Evolutionary conservation across 805 yeast species (phyloP).

Genomic region (Lipomyces oligophaga): DNA sequence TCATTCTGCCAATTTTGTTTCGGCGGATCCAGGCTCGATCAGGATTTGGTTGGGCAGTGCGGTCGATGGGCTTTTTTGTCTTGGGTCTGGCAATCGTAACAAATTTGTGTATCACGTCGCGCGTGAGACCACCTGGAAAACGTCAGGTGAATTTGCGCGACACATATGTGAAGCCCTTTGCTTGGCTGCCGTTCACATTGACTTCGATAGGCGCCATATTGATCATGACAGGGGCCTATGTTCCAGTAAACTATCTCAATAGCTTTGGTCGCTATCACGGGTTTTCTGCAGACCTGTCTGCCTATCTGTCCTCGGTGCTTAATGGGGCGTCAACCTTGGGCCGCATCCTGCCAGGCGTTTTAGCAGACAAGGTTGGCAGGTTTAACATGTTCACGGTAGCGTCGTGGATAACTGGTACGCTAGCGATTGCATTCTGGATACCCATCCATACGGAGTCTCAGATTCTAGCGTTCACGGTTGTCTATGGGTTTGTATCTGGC

Average conservation of each 20-base stretch:
- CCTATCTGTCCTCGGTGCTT: conserved; percentile 32
- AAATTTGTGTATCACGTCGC: conserved; percentile 29
- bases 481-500: conserved; percentile 37
- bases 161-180: conserved; percentile 30
- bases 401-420: conserved; percentile 40
- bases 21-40: conserved; percentile 41
- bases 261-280: conserved; percentile 32
- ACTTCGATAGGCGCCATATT: conserved; percentile 31
- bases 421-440: conserved; percentile 57
- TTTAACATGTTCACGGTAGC: conserved; percentile 49
- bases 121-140: conserved; percentile 27
- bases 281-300: conserved; percentile 24
- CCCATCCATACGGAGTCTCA: conserved; percentile 46
- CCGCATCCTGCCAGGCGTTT: conserved; percentile 45
- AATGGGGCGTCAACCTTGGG: conserved; percentile 38
- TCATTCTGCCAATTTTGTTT: conserved; percentile 47
- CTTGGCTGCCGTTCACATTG: conserved; percentile 30
- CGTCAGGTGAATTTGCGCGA: conserved; percentile 3
- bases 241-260: conserved; percentile 36
- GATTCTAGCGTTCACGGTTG: conserved; percentile 33
- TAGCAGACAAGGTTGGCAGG: conserved; percentile 49
- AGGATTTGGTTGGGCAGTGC: conserved; percentile 53
- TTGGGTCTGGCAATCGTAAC: conserved; percentile 33
- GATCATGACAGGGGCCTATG: conserved; percentile 34
- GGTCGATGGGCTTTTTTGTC: conserved; percentile 47